A percentile compares a stretch with the other conserved stretches of the same genome.
phyloP scores from a whole-genome alignment of 2,329 filamentous ascomycete genomes.

The Arthrobotrys pseudoclavata region DNA sequence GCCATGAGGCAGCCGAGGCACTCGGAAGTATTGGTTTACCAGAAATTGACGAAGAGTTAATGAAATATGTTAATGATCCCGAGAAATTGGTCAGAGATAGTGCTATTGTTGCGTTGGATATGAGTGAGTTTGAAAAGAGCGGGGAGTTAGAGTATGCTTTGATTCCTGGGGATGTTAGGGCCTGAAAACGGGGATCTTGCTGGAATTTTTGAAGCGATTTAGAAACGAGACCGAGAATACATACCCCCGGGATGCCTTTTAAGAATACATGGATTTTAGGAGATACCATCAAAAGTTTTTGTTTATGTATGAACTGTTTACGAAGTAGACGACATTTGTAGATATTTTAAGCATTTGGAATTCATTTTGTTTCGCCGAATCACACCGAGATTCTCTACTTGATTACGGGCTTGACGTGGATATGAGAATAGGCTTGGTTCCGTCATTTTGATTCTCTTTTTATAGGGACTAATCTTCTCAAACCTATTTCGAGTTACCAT shows the following conservation, averaged over 20 bases:
- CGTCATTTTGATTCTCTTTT: too few species aligned
- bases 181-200: slow-evolving; percentile 58
- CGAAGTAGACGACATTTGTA: slow-evolving; percentile 1
- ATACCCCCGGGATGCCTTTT: slow-evolving; percentile 10
- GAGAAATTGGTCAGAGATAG: slow-evolving; percentile 96
- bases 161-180: slow-evolving; percentile 76
- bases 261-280: not conserved
- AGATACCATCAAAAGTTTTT: slow-evolving; percentile 28
- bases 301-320: not conserved
- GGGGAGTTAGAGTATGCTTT: slow-evolving; percentile 92
- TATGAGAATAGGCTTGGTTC: too few species aligned
- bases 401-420: too few species aligned
- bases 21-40: slow-evolving; percentile 94
- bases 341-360: slow-evolving; percentile 3
- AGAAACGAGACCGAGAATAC: slow-evolving; percentile 16
- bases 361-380: too few species aligned
- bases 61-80: slow-evolving; percentile 86
- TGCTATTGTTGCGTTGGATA: slow-evolving; percentile 93
- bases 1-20: slow-evolving; percentile 96
- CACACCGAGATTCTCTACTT: too few species aligned
- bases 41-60: slow-evolving; percentile 87
- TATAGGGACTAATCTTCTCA: too few species aligned
- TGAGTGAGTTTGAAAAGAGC: slow-evolving; percentile 95
- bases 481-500: too few species aligned
- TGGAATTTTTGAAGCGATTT: slow-evolving; percentile 13